These are phyloP conservation scores for Candida lessepsii DNA, from an alignment of 805 yeast genomes.

Conservation along the genomic window DNA sequence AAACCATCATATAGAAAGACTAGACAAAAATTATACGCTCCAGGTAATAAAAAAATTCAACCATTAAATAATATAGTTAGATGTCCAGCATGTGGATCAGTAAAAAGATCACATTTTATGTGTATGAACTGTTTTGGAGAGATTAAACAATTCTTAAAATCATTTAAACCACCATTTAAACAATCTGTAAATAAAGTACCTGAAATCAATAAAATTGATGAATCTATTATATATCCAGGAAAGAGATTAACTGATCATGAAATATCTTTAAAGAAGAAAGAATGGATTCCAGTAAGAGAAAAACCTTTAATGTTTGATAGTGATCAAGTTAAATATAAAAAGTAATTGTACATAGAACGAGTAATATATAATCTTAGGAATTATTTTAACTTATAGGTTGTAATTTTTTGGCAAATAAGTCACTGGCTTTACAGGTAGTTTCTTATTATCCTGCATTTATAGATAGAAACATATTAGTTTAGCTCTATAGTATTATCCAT, in stretches of 20 bases:
- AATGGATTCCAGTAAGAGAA: constrained; percentile 45
- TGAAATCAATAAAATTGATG: constrained; percentile 59
- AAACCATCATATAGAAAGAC: constrained; percentile 84
- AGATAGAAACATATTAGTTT: too few species aligned
- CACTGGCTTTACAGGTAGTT: too few species aligned
- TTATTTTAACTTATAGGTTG: too few species aligned
- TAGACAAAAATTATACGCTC: constrained; percentile 78
- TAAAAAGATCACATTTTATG: constrained; percentile 83
- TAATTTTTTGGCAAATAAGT: too few species aligned
- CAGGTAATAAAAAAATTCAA: constrained; percentile 78
- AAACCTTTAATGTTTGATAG: constrained; percentile 37
- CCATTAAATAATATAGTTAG: constrained; percentile 74
- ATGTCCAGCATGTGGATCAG: constrained; percentile 95
- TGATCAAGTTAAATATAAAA: constrained; percentile 22
- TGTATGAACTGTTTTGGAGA: constrained; percentile 92
- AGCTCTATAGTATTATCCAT: too few species aligned
- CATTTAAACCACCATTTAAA: constrained; percentile 29
- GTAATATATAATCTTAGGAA: too few species aligned
- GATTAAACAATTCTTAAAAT: constrained; percentile 72
- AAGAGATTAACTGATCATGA: constrained; percentile 45
- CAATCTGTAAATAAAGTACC: constrained; percentile 8
- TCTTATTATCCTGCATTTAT: too few species aligned
- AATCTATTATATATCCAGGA: constrained; percentile 70
- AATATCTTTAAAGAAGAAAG: constrained; percentile 33
- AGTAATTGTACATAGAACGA: constrained; percentile 5